A percentile compares a stretch with the other conserved stretches of the same genome.
phyloP scores from a whole-genome alignment of 768 basidiomycete genomes.

The Sarcodon aspratus region DNA sequence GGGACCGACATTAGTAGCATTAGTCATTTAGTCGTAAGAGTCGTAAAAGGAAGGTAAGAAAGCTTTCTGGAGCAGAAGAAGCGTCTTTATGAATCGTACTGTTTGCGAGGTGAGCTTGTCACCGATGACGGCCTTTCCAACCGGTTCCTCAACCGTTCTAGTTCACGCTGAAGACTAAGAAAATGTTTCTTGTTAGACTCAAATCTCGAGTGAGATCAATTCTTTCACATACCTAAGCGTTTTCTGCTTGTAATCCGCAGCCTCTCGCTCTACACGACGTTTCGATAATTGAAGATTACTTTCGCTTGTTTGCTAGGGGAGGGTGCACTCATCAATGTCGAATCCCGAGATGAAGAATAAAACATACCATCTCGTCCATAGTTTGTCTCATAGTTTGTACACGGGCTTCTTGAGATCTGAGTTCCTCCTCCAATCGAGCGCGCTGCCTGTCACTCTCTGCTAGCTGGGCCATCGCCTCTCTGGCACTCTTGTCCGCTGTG shows the following conservation, averaged over 20 bases:
- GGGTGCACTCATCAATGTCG: constrained; percentile 2
- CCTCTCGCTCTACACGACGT: constrained; percentile 68
- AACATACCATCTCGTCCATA: constrained; percentile 52
- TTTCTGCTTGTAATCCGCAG: constrained; percentile 60
- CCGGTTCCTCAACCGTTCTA: constrained; percentile 58
- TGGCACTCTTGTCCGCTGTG: constrained; percentile 33
- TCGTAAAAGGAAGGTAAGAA: too few species aligned
- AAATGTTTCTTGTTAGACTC: background rate
- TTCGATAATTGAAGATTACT: constrained; percentile 58
- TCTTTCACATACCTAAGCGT: constrained; percentile 42
- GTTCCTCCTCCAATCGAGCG: constrained; percentile 53
- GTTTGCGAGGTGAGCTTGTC: constrained; percentile 24
- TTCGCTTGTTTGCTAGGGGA: constrained; percentile 62
- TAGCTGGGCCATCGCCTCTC: constrained; percentile 42
- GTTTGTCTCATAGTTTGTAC: constrained; percentile 41
- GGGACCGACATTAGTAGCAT: too few species aligned
- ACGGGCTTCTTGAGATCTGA: constrained; percentile 46
- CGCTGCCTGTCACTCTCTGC: constrained; percentile 55
- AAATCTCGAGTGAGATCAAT: background rate
- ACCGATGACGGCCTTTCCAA: constrained; percentile 43
- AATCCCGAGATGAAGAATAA: background rate
- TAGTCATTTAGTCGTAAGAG: too few species aligned
- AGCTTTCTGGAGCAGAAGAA: too few species aligned
- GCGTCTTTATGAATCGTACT: background rate
- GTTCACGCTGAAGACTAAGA: constrained; percentile 49